Evolutionary conservation across 2,329 filamentous ascomycete genomes (phyloP).

Genomic region (Epichloe typhina): DNA sequence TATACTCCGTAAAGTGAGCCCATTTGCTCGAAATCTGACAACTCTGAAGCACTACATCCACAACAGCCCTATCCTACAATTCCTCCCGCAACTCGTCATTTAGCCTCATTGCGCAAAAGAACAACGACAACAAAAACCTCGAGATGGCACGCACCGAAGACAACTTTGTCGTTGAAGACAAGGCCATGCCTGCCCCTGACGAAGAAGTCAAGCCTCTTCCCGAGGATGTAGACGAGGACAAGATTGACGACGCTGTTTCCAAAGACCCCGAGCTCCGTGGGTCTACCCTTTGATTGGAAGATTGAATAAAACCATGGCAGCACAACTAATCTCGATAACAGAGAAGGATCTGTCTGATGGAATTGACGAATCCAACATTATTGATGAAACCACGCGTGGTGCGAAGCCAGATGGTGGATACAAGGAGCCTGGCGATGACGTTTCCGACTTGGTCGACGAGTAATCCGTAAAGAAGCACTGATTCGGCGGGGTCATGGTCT

Average conservation of each 20-base stretch:
- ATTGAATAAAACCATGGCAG: not conserved
- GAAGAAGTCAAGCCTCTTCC: slow-evolving; percentile 3
- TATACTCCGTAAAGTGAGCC: too few relatives aligned
- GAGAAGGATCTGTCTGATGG: slow-evolving; percentile 1
- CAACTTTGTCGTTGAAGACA: slow-evolving; percentile 2
- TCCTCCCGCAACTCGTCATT: too few relatives aligned
- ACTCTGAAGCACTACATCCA: too few relatives aligned
- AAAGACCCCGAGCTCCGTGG: slow-evolving; percentile 4
- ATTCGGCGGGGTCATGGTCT: too few relatives aligned
- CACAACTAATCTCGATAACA: not conserved
- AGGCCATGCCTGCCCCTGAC: not conserved
- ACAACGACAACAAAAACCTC: not conserved
- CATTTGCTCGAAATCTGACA: too few relatives aligned
- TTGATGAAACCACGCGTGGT: slow-evolving; percentile 2
- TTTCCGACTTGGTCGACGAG: slow-evolving; percentile 2
- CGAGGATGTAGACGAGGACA: slow-evolving; percentile 2
- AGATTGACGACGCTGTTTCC: not conserved
- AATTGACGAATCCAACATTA: slow-evolving; percentile 5
- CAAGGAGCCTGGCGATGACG: slow-evolving; percentile 3
- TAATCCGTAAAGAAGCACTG: not conserved
- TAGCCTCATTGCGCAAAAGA: not conserved
- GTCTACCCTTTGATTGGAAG: not conserved
- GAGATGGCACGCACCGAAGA: slow-evolving; percentile 1
- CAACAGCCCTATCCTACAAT: too few relatives aligned
- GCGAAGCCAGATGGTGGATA: slow-evolving; percentile 2